phyloP scores from a whole-genome alignment of 2,329 filamentous ascomycete genomes.

The Pseudogymnoascus sp. region DNA sequence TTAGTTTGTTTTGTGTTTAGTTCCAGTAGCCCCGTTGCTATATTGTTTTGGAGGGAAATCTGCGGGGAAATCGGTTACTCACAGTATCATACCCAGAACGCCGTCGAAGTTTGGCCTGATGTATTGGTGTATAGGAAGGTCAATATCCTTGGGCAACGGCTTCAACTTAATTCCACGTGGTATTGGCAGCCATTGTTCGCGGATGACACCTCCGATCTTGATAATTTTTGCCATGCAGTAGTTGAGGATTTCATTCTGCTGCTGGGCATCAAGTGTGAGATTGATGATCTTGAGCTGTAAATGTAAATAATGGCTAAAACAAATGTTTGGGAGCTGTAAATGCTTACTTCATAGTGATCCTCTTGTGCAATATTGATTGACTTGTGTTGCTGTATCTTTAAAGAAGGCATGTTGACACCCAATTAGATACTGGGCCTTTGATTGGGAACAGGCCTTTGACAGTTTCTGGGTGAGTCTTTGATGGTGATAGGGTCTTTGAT shows the following conservation, averaged over 20 bases:
- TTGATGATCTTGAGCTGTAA: neutral
- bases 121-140: neutral
- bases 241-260: neutral
- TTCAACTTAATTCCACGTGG: neutral
- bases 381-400: neutral
- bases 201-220: slow-evolving; percentile 1
- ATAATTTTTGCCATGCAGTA: slow-evolving; percentile 2
- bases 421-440: neutral
- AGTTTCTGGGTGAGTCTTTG: neutral
- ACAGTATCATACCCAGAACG: neutral
- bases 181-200: neutral
- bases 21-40: neutral
- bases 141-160: neutral
- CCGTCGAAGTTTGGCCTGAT: neutral
- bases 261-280: neutral
- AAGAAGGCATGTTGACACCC: neutral
- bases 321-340: neutral
- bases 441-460: neutral
- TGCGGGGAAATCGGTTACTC: neutral
- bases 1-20: neutral
- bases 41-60: neutral
- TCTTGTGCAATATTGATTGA: neutral
- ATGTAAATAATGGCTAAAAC: neutral
- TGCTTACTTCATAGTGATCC: neutral
- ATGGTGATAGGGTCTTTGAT: neutral